Evolutionary conservation across 345 rosid genomes (phyloP), one percentile per base, ranked within the genome.

Genomic region (Gossypium longicalyx): DNA sequence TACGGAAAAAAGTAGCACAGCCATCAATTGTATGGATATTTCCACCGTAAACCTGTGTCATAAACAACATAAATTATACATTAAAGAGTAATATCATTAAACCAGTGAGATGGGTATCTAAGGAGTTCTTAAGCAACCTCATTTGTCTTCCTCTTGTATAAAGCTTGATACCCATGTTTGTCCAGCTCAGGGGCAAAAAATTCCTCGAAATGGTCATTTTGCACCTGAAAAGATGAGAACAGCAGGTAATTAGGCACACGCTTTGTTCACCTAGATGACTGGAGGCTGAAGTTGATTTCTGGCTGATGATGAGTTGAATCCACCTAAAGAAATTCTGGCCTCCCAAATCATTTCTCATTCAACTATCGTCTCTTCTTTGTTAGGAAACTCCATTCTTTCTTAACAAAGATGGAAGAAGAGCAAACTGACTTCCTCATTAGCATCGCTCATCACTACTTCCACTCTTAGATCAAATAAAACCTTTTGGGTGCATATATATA

Each of bases 1-100:
- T 87, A 70, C 98, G 90, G 74, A 91, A 95, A 81, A 93, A 91
- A 13, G 96, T 95, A 75, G 98, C 99, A 84, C 98, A 93, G 2
- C 99, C 99, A 80, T 95, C 98, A 72, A 91, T 85, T 34, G 86
- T 80, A 65, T 68, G 82, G 52, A 83, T 54, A 80, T 83, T 88
- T 76, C 93, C 98, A 49, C 59, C 78, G 69, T 86, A 90, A 73
- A 91, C 97, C 99, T 95, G 87, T 54, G 77, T 58, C 61, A 71
- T 48, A 20, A 74, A 49, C 60, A 77, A 45, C 64, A 72, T 20
- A 29, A 41, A 49, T 48, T 59, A 54, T 12, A 1, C 13, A 60
- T 17, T 43, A 43, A 64, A 56, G 53, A 4, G 54, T 38, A 52
- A 51, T 13, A 13, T 11, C 19, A 52, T 4, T 20, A 63, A 47